Percentiles rank a stretch among this genome's conserved stretches.
Evolutionary conservation across 768 basidiomycete genomes (phyloP).

Genomic region (Leucosporidium scottii): DNA sequence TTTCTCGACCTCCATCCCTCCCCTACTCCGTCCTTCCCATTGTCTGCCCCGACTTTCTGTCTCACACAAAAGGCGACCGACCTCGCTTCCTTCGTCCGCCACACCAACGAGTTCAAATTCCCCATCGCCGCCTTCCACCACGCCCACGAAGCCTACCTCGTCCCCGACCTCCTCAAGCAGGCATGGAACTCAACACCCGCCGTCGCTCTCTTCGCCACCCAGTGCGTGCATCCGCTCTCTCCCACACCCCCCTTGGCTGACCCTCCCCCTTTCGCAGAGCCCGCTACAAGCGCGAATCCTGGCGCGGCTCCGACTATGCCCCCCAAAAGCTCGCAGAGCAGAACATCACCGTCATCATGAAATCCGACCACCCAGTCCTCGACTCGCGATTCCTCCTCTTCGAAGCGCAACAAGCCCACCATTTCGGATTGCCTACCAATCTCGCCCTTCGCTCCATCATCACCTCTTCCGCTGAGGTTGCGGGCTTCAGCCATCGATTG

Average conservation of each 20-base stretch:
- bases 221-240: background rate
- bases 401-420: slow-evolving; percentile 67
- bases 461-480: slow-evolving; percentile 59
- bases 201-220: slow-evolving; percentile 63
- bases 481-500: slow-evolving; percentile 69
- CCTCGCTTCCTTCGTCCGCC: slow-evolving; percentile 18
- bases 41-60: too few species aligned
- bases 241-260: too few species aligned
- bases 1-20: too few species aligned
- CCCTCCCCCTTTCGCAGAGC: slow-evolving; percentile 3
- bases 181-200: slow-evolving; percentile 57
- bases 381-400: slow-evolving; percentile 68
- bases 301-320: slow-evolving; percentile 71
- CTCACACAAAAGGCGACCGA: slow-evolving; percentile 6
- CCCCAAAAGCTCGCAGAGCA: slow-evolving; percentile 63
- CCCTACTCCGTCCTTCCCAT: too few species aligned
- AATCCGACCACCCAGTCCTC: slow-evolving; percentile 44
- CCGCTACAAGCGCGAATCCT: slow-evolving; percentile 66
- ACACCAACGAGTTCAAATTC: slow-evolving; percentile 72
- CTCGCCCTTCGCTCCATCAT: slow-evolving; percentile 57
- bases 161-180: slow-evolving; percentile 65
- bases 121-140: slow-evolving; percentile 69
- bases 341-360: slow-evolving; percentile 38
- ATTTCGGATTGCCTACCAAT: slow-evolving; percentile 31
- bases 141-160: slow-evolving; percentile 72